phyloP scores from a whole-genome alignment of 2,329 filamentous ascomycete genomes.

The Sphaerulina musiva region DNA sequence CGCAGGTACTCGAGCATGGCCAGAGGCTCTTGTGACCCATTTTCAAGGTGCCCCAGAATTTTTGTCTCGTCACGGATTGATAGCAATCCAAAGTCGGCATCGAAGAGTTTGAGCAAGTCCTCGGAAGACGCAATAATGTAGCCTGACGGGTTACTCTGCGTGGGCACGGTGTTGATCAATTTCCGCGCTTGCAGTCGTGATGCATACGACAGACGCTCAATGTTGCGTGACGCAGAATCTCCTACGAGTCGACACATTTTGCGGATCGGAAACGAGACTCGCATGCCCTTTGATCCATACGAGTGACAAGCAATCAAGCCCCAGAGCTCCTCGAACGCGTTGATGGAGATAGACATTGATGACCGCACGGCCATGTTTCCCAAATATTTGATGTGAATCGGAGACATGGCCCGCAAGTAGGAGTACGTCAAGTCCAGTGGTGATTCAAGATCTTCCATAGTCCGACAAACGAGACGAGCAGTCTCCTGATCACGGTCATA shows the following conservation, averaged over 20 bases:
- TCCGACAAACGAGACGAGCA: constrained; percentile 73
- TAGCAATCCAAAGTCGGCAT: constrained; percentile 78
- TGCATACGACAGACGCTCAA: constrained; percentile 79
- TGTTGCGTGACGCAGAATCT: constrained; percentile 78
- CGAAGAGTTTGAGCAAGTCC: constrained; percentile 73
- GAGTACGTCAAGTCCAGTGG: constrained; percentile 79
- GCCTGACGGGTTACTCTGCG: constrained; percentile 73
- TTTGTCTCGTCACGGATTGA: constrained; percentile 87
- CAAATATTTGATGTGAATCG: constrained; percentile 82
- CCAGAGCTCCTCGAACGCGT: constrained; percentile 79
- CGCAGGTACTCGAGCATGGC: constrained; percentile 80
- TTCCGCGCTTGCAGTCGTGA: constrained; percentile 79
- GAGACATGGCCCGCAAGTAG: constrained; percentile 83
- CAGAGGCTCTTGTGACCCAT: constrained; percentile 69
- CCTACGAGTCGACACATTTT: constrained; percentile 88
- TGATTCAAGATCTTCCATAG: constrained; percentile 62
- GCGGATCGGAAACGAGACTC: constrained; percentile 83
- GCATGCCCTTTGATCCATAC: constrained; percentile 71
- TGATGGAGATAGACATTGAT: constrained; percentile 91
- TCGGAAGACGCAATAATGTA: constrained; percentile 88
- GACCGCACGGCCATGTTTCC: constrained; percentile 85
- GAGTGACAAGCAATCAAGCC: constrained; percentile 80
- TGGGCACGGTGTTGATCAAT: constrained; percentile 77
- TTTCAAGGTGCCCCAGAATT: constrained; percentile 65
- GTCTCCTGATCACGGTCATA: constrained; percentile 80